These are phyloP conservation scores for Fusarium sp. DNA, from an alignment of 2,329 filamentous ascomycete species.

Conservation along the genomic window DNA sequence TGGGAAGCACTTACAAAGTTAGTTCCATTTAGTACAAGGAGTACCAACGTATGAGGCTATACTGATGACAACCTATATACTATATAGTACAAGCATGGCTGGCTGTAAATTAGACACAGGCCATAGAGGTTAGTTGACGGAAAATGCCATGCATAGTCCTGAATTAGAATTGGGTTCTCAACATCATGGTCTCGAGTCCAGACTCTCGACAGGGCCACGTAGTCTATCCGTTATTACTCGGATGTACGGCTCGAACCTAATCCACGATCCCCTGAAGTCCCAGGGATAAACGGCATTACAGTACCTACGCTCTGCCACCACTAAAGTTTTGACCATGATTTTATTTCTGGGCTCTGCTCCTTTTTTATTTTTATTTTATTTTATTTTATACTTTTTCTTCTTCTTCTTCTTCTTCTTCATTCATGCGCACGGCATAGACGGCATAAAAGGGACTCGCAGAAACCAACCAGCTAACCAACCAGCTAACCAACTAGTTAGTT, in stretches of 20 bases:
- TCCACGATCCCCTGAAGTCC: conserved; percentile 9
- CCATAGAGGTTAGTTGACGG: neutral
- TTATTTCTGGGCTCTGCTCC: neutral
- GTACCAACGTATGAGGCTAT: no score
- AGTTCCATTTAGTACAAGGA: no score
- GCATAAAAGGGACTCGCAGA: conserved; percentile 9
- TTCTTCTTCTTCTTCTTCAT: no score
- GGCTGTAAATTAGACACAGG: no score
- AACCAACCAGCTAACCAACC: no score
- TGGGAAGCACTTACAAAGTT: no score
- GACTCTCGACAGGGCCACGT: conserved; percentile 1
- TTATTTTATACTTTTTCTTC: no score
- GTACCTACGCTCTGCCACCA: conserved; percentile 33
- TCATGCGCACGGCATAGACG: conserved; percentile 30
- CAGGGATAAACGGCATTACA: conserved; percentile 43
- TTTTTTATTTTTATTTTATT: no score
- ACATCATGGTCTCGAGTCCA: neutral
- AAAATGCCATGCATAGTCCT: neutral
- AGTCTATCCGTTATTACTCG: conserved; percentile 3
- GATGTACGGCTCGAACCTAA: conserved; percentile 19
- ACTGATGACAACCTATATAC: no score
- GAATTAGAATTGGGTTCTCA: neutral
- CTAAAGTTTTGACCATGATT: conserved; percentile 16
- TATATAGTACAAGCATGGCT: no score
- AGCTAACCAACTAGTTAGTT: no score